A percentile compares a stretch with the other conserved stretches of the same genome.
Evolutionary conservation across 1,139 yeast genomes (phyloP).

Genomic region (Hyphopichia burtonii): DNA sequence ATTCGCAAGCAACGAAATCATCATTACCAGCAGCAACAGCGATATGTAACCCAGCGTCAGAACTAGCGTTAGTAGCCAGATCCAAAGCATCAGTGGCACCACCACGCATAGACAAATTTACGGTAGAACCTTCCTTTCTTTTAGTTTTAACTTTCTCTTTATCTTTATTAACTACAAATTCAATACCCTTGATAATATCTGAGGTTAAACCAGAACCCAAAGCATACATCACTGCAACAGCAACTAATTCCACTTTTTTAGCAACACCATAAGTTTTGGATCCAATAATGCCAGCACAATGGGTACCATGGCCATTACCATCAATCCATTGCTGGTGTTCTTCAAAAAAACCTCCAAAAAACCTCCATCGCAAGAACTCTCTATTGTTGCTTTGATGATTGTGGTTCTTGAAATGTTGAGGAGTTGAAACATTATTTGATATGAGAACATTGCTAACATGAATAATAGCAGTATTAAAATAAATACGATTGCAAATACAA

Average conservation of each 20-base stretch:
- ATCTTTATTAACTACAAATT: constrained; percentile 70
- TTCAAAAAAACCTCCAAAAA: too few species aligned
- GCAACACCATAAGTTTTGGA: constrained; percentile 77
- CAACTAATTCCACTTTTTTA: constrained; percentile 70
- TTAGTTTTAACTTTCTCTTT: constrained; percentile 53
- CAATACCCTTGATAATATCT: constrained; percentile 80
- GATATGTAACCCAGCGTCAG: constrained; percentile 74
- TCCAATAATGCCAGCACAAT: constrained; percentile 84
- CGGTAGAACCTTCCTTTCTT: constrained; percentile 76
- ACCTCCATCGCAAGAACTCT: too few species aligned
- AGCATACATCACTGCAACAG: constrained; percentile 73
- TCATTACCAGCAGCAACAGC: constrained; percentile 93
- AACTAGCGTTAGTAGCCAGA: constrained; percentile 82
- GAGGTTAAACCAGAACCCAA: constrained; percentile 81
- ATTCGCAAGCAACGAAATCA: constrained; percentile 79
- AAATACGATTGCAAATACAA: too few species aligned
- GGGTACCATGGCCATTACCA: constrained; percentile 69
- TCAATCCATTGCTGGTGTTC: constrained; percentile 22
- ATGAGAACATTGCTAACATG: too few species aligned
- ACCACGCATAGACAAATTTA: constrained; percentile 90
- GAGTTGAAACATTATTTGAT: too few species aligned
- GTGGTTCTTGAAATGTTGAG: too few species aligned
- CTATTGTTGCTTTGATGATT: too few species aligned
- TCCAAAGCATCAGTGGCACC: constrained; percentile 81
- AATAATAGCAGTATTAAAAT: too few species aligned